phyloP scores from a whole-genome alignment of 495 filamentous ascomycete genomes.

The Oidiodendron maius region DNA sequence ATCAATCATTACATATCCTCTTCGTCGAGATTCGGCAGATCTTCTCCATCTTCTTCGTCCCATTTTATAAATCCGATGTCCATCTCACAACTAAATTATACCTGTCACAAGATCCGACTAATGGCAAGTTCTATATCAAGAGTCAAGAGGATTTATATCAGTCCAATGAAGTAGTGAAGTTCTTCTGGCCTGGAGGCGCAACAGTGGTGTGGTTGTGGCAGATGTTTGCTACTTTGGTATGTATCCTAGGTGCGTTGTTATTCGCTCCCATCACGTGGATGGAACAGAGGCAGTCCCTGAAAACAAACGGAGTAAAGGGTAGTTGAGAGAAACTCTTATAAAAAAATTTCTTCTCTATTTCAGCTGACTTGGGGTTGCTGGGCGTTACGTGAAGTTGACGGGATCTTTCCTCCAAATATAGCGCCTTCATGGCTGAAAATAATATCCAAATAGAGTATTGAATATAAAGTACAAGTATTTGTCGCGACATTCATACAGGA shows the following conservation, averaged over 20 bases:
- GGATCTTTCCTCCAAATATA: no score
- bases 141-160: slow-evolving; percentile 83
- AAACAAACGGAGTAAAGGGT: neutral
- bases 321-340: neutral
- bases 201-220: slow-evolving; percentile 53
- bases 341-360: no score
- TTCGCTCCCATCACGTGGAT: slow-evolving; percentile 49
- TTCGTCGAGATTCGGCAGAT: slow-evolving; percentile 67
- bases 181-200: slow-evolving; percentile 43
- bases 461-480: no score
- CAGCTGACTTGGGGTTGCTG: no score
- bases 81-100: slow-evolving; percentile 68
- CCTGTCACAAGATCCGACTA: slow-evolving; percentile 35
- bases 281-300: slow-evolving; percentile 29
- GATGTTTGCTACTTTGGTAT: slow-evolving; percentile 54
- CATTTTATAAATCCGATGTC: slow-evolving; percentile 62
- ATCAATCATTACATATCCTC: slow-evolving; percentile 54
- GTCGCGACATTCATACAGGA: no score
- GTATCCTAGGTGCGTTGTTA: slow-evolving; percentile 46
- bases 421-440: no score
- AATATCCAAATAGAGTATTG: no score
- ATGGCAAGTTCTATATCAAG: slow-evolving; percentile 56
- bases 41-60: slow-evolving; percentile 72
- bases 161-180: slow-evolving; percentile 69
- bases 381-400: no score